Evolutionary conservation across 305 asterid genomes (phyloP).

Genomic region (Caryopteris hybrid): DNA sequence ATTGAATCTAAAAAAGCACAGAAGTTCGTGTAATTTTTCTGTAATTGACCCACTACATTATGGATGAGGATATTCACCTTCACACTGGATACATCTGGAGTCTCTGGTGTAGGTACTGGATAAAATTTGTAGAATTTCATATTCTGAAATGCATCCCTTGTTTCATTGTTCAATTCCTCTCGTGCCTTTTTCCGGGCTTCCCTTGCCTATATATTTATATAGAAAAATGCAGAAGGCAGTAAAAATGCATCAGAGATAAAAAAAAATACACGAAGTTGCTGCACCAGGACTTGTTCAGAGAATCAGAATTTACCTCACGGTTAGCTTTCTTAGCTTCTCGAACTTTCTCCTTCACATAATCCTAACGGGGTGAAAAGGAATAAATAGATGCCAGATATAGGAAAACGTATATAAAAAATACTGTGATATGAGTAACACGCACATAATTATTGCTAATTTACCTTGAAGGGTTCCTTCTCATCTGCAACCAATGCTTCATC

Average conservation of each 20-base stretch:
- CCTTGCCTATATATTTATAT: slow-evolving; percentile 43
- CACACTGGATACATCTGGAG: slow-evolving; percentile 65
- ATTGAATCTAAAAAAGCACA: neutral
- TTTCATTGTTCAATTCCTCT: slow-evolving; percentile 62
- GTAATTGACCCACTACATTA: neutral
- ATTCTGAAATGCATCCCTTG: slow-evolving; percentile 58
- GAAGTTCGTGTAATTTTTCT: neutral
- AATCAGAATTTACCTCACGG: slow-evolving; percentile 64
- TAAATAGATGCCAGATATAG: neutral
- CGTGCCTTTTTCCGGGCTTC: slow-evolving; percentile 71
- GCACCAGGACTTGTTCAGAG: neutral
- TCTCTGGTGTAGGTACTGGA: slow-evolving; percentile 59
- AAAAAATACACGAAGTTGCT: neutral
- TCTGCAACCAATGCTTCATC: slow-evolving; percentile 65
- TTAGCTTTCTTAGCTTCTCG: slow-evolving; percentile 67
- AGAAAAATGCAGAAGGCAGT: slow-evolving; percentile 14
- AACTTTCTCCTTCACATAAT: slow-evolving; percentile 64
- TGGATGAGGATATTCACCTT: slow-evolving; percentile 42
- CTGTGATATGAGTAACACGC: neutral
- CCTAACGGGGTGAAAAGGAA: slow-evolving; percentile 26
- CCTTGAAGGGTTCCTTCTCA: slow-evolving; percentile 70
- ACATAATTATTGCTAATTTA: slow-evolving; percentile 9
- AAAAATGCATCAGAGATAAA: neutral
- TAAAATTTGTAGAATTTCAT: slow-evolving; percentile 73
- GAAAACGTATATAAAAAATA: neutral